Evolutionary conservation across 257 asterid genomes (phyloP).

Genomic region (Fraxinus excelsior): DNA sequence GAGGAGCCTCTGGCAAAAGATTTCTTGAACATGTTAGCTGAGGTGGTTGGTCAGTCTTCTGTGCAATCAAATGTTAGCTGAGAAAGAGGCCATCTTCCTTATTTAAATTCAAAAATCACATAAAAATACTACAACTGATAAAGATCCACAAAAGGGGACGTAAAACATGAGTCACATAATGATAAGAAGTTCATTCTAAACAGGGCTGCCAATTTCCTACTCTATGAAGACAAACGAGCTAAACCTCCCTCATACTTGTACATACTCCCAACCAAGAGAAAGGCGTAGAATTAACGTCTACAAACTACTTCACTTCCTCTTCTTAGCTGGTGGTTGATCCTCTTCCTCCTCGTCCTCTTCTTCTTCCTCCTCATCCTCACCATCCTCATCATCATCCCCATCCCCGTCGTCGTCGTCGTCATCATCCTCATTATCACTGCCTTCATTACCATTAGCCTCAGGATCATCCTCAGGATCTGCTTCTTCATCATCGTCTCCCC

Average conservation of each 20-base stretch:
- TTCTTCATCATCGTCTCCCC: conserved; percentile 63
- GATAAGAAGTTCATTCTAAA: conserved; percentile 32
- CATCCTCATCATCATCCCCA: conserved; percentile 16
- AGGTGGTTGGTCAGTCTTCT: not conserved
- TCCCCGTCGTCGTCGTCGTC: not conserved
- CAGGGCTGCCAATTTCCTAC: conserved; percentile 49
- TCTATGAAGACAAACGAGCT: conserved; percentile 41
- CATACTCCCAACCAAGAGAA: conserved; percentile 53
- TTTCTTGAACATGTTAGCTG: not conserved
- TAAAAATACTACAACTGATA: not conserved
- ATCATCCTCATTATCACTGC: conserved; percentile 48
- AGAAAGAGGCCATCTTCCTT: not conserved
- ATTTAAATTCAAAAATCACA: not conserved
- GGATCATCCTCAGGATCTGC: conserved; percentile 52
- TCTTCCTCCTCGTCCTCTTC: conserved; percentile 52
- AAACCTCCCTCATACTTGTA: conserved; percentile 43
- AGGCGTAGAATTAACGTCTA: conserved; percentile 34
- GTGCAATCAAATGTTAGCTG: not conserved
- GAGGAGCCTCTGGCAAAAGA: not conserved
- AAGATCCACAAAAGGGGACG: conserved; percentile 18
- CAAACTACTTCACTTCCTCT: conserved; percentile 59
- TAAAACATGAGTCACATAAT: conserved; percentile 37
- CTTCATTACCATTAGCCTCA: conserved; percentile 65
- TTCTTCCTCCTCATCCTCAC: conserved; percentile 40
- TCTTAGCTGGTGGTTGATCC: conserved; percentile 88